Conservation (phyloP, 176 grass and related monocot genomes). For the Triticum dicoccoides region DNA sequence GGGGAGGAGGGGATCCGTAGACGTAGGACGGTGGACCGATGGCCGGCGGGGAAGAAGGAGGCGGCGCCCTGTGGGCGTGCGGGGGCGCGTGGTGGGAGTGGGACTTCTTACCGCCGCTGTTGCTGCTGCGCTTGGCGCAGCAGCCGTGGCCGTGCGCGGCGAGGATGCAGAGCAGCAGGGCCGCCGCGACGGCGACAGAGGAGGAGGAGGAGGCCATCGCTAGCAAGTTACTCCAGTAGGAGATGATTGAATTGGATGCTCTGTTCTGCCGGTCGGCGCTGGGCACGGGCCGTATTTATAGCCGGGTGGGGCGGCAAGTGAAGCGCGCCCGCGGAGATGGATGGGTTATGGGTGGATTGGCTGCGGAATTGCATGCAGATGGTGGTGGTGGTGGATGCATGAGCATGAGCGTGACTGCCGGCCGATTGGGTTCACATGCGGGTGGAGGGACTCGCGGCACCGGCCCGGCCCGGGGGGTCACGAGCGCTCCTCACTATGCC, state of each 20-base stretch:
- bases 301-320: not conserved
- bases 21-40: not conserved
- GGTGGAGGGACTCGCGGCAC: not conserved
- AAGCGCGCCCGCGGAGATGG: not conserved
- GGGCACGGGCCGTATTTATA: not conserved
- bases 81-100: not conserved
- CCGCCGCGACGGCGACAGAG: not conserved
- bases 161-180: slow-evolving; percentile 23
- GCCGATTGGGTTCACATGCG: not conserved
- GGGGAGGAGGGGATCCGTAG: not conserved
- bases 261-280: not conserved
- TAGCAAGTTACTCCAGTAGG: not conserved
- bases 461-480: not conserved
- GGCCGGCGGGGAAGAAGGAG: not conserved
- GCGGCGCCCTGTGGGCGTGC: not conserved
- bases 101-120: not conserved
- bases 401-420: not conserved
- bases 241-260: not conserved
- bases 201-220: not conserved
- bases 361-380: not conserved
- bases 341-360: not conserved
- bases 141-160: not conserved
- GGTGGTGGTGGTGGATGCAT: not conserved
- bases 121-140: not conserved
- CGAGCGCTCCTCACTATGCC: not conserved